Evolutionary conservation across 257 asterid species (phyloP), one percentile per base, ranked within the genome.

Genomic region (Jasminum sambac): DNA sequence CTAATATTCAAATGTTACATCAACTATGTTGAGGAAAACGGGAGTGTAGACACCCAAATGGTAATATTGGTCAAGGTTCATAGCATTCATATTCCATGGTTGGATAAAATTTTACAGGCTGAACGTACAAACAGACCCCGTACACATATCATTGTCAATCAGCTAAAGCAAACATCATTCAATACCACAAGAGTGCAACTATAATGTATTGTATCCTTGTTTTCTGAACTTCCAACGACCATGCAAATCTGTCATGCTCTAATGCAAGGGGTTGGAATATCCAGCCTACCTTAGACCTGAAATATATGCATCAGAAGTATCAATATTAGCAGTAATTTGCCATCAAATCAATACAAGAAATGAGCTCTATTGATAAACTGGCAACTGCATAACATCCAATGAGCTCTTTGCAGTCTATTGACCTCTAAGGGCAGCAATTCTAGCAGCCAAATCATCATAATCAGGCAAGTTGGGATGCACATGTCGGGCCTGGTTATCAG

Each of bases 381-480:
- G 60, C 60, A 52, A 52, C 25, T 2, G 60, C 14, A 52, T 6
- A 50, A 19, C 13, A 46, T 2, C 9, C 13, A 44, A 44, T 19
- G 60, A 65, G 25, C 71, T 72, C 34, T n/a, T 10, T 39, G 19
- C n/a, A 13, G 17, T 17, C 81, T 62, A 88, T 75, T 80, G 68
- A 65, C 95, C 97, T 83, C 78, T 89, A 68, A 95, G 71, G 55
- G 99, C 95, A 62, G 99, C 90, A 79, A 95, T 89, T 40, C 89
- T 84, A 19, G 96, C 97, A 62, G 96, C 93, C 77, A 95, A 82
- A 84, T 95, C 97, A 64, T 95, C 97, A 12, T 95, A 95, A 72
- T 95, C 91, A 8, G 99, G 99, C 70, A 95, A 73, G 48, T 95
- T 95, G 58, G 98, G 98, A 79, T 95, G 99, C 82, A 95, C 99